These are phyloP conservation scores for Ophiostoma ulmi DNA, from an alignment of 2,329 filamentous ascomycete species.

Conservation along the genomic window DNA sequence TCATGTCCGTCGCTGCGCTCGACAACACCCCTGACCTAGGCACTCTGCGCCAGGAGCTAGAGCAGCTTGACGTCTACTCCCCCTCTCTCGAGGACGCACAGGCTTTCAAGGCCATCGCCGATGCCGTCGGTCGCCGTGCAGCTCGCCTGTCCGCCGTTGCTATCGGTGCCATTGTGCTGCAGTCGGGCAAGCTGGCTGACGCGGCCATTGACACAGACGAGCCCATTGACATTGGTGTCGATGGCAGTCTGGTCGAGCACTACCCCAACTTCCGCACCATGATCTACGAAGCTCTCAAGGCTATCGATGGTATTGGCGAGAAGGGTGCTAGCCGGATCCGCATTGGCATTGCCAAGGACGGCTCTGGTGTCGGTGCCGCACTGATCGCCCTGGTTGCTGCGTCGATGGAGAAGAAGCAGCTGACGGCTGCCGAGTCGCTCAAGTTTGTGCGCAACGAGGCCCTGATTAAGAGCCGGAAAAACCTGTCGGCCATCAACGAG, in stretches of 20 bases:
- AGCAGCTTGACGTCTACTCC: conserved; percentile 70
- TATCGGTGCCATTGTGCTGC: conserved; percentile 75
- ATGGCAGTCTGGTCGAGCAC: conserved; percentile 90
- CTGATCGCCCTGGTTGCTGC: conserved; percentile 88
- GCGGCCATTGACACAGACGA: conserved; percentile 53
- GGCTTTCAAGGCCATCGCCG: conserved; percentile 76
- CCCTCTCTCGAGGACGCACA: conserved; percentile 78
- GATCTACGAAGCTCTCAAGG: conserved; percentile 74
- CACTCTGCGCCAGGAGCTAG: conserved; percentile 70
- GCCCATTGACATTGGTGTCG: conserved; percentile 83
- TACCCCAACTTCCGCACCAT: conserved; percentile 89
- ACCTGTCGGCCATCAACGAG: conserved; percentile 30
- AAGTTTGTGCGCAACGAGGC: conserved; percentile 39
- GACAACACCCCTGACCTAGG: conserved; percentile 69
- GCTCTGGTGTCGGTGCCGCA: conserved; percentile 89
- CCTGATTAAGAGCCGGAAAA: conserved; percentile 32
- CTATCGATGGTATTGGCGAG: conserved; percentile 70
- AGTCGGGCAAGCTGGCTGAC: conserved; percentile 65
- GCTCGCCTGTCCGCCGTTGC: conserved; percentile 84
- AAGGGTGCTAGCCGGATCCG: conserved; percentile 78
- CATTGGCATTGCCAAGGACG: conserved; percentile 96
- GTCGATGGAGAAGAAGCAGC: conserved; percentile 51
- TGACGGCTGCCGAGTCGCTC: conserved; percentile 37
- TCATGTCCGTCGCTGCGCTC: conserved; percentile 80
- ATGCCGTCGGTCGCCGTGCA: conserved; percentile 80